A percentile compares a stretch with the other conserved stretches of the same genome.
phyloP scores from a whole-genome alignment of 2,329 filamentous ascomycete genomes.

The Stachybotrys chartarum region DNA sequence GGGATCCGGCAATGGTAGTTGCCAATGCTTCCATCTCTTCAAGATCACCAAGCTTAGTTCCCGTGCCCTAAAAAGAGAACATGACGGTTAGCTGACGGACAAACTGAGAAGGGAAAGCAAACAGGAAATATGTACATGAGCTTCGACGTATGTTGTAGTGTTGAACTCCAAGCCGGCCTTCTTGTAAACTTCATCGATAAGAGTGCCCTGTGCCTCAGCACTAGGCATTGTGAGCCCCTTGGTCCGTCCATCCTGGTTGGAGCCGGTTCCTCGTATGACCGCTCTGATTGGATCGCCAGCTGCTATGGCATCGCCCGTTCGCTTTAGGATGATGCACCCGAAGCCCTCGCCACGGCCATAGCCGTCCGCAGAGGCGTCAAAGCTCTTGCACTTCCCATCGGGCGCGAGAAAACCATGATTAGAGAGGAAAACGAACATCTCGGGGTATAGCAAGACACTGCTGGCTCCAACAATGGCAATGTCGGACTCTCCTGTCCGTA shows the following conservation, averaged over 20 bases:
- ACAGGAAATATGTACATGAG: conserved; percentile 7
- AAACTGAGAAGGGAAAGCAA: not conserved
- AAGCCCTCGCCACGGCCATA: conserved; percentile 40
- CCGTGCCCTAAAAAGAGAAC: conserved; percentile 10
- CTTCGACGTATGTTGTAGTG: conserved; percentile 11
- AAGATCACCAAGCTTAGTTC: conserved; percentile 28
- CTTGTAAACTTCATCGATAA: conserved; percentile 23
- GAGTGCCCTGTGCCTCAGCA: conserved; percentile 17
- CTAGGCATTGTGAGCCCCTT: conserved; percentile 32
- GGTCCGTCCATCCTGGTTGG: conserved; percentile 31
- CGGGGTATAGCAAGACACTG: conserved; percentile 13
- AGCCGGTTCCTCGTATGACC: conserved; percentile 23
- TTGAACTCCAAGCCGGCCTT: conserved; percentile 8
- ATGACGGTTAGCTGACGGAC: not conserved
- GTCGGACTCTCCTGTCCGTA: conserved; percentile 8
- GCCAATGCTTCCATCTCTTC: conserved; percentile 18
- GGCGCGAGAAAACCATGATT: conserved; percentile 19
- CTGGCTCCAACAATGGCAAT: conserved; percentile 15
- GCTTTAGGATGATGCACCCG: conserved; percentile 29
- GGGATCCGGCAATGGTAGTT: conserved; percentile 9
- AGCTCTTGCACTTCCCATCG: conserved; percentile 18
- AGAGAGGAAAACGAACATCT: conserved; percentile 13
- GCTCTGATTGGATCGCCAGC: conserved; percentile 31
- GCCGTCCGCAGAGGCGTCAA: conserved; percentile 30
- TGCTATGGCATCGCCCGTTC: conserved; percentile 30